These are phyloP conservation scores for Trametes elegans DNA, from an alignment of 768 basidiomycete genomes.

Conservation along the genomic window DNA sequence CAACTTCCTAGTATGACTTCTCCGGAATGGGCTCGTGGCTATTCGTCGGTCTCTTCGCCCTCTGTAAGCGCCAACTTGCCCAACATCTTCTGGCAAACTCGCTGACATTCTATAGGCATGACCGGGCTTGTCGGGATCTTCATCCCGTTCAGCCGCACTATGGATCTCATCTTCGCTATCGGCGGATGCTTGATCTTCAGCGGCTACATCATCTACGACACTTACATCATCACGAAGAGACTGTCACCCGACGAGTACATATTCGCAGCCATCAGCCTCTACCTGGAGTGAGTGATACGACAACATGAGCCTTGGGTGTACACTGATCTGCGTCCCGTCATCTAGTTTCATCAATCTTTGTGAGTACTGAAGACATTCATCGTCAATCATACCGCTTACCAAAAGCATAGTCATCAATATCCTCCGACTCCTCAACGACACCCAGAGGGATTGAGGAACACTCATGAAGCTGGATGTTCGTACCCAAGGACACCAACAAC, in stretches of 20 bases:
- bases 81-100: neutral
- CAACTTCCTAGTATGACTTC: conserved; percentile 76
- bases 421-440: conserved; percentile 71
- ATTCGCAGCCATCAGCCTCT: conserved; percentile 87
- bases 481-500: neutral
- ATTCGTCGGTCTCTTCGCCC: conserved; percentile 78
- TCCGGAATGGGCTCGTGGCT: conserved; percentile 89
- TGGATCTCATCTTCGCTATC: conserved; percentile 79
- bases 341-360: conserved; percentile 83
- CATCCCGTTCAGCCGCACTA: conserved; percentile 78
- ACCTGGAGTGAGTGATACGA: conserved; percentile 74
- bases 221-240: conserved; percentile 83
- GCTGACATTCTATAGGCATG: conserved; percentile 48
- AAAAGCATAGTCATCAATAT: conserved; percentile 70
- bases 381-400: neutral
- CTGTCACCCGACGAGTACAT: conserved; percentile 94
- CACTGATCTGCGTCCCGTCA: conserved; percentile 22
- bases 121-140: conserved; percentile 82
- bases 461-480: too few relatives aligned
- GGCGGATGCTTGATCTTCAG: conserved; percentile 83
- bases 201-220: conserved; percentile 90
- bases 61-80: conserved; percentile 45
- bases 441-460: conserved; percentile 27
- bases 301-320: neutral
- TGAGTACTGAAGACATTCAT: conserved; percentile 38